Base-by-base conservation (phyloP, 202 grass and related monocot species). In the Schoenoplectus tabernaemontani region DNA sequence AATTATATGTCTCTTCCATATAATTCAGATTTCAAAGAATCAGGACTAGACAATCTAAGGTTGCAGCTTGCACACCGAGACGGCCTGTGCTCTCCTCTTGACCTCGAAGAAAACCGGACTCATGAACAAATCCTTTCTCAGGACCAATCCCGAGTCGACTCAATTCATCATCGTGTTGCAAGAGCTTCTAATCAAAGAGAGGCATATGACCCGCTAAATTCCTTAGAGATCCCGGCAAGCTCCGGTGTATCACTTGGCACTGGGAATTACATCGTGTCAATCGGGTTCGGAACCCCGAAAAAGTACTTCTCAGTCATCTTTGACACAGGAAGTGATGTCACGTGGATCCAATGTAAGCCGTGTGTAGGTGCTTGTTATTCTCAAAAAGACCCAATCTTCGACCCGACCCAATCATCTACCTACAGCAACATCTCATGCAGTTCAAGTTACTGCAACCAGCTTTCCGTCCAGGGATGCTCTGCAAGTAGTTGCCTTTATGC, bases 281-380 rank as follows among this genome's bases (percentile, higher is more conserved):
- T 93, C 8, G 86, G 91, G 10, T 77, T 93, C 3, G 93, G 93
- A 47, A 87, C 89, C 38, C 93, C 93, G 0, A 23, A n/a, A 8
- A 71, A 15, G 39, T 19, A 38, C 0, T 78, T 44, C 22, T 26
- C 91, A 0, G 39, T 91, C 4, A 2, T 54, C 0, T 81, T 97
- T 28, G 93, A 97, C 89, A 97, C 93, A 4, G 91, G 93, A 22
- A 93, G 93, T 83, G 91, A 93, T 46, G 2, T 97, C 39, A 89
- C 93, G 6, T 97, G 93, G 93, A 76, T 91, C 59, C 93, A 91
- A 65, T 97, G 93, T 87, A 75, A 61, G 3, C 91, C 91, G 0
- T 95, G 92, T 48, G 79, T 88, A 0, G 74, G 51, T 2, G 37
- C 81, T 60, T 93, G 93, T 84, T 88, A 97, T 85, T 9, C 1